Evolutionary conservation across 768 basidiomycete species (phyloP), one percentile per base, ranked within the genome.

Genomic region (Cubamyces lactineus): DNA sequence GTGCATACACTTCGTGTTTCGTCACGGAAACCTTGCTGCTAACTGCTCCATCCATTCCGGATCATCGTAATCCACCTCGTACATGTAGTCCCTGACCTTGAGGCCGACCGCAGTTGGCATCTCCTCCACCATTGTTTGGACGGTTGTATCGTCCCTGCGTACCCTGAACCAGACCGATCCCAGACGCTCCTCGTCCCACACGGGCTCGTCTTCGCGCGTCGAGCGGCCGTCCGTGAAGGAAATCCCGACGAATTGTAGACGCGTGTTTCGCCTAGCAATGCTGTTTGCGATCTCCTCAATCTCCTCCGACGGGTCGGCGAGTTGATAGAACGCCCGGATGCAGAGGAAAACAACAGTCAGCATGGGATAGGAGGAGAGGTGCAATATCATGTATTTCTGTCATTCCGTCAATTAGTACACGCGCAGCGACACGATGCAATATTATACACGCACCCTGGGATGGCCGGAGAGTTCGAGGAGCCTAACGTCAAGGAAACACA

Each of bases 51-150:
- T 19, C 62, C 57, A 52, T 4, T 46, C 62, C 1, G 43, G 53
- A 24, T 17, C 23, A 12, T 53, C 62, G 30, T 50, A 58, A 3
- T 63, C 40, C 3, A 39, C 46, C n/a, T 47, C n/a, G 26, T 58
- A 63, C 62, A 63, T 58, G 12, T 48, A 63, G 26, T 58, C 46
- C n/a, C 62, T 52, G 17, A 63, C 39, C 46, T 28, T 53, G 38
- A 63, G 24, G 12, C 62, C 62, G 1, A 34, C 38, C 34, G 12
- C 40, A 1, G 62, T 53, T 24, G 56, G 16, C 4, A 63, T 42
- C 15, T 21, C 23, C 19, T 24, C 5, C 45, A 42, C 11, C 11
- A 30, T 16, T 16, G n/a, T n/a, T 1, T 2, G 24, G 3, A 1
- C 8, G 17, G 13, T 28, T 12, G n/a, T 12, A 3, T 41, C 48